Percentiles rank a stretch among this genome's conserved stretches.
Evolutionary conservation across 2,329 filamentous ascomycete species (phyloP).

Genomic region (Cladophialophora exuberans): DNA sequence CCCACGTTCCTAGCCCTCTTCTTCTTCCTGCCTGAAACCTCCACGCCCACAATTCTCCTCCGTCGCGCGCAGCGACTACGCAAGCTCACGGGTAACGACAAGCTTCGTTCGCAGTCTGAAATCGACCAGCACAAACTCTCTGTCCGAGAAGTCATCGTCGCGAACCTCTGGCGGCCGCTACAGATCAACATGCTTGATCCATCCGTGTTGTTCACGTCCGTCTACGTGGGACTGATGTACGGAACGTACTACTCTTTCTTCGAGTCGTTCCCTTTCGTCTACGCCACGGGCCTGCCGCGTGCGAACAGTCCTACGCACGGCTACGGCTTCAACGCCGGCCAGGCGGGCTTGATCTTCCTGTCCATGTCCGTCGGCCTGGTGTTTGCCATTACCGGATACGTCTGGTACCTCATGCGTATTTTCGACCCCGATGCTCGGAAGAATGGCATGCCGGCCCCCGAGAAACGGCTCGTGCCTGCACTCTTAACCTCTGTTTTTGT

Average conservation of each 20-base stretch:
- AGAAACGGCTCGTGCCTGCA: too few relatives aligned
- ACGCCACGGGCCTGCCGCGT: too few relatives aligned
- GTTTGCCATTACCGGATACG: too few relatives aligned
- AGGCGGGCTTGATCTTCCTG: too few relatives aligned
- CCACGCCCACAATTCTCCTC: slow-evolving; percentile 21
- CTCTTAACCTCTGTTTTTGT: too few relatives aligned
- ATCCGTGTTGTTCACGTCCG: slow-evolving; percentile 61
- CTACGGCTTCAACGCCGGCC: too few relatives aligned
- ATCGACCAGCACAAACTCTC: slow-evolving; percentile 62
- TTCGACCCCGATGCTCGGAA: too few relatives aligned
- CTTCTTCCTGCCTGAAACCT: slow-evolving; percentile 38
- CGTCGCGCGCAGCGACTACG: slow-evolving; percentile 21
- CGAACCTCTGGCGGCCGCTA: slow-evolving; percentile 58
- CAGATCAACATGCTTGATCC: slow-evolving; percentile 65
- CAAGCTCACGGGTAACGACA: slow-evolving; percentile 45
- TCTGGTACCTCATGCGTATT: too few relatives aligned
- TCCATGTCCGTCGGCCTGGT: too few relatives aligned
- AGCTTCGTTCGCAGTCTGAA: slow-evolving; percentile 64
- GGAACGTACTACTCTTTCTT: slow-evolving; percentile 53
- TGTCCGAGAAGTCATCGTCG: slow-evolving; percentile 57
- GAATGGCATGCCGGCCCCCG: too few relatives aligned
- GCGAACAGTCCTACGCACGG: too few relatives aligned
- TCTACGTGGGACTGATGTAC: slow-evolving; percentile 64
- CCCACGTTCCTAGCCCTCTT: slow-evolving; percentile 56
- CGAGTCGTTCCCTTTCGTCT: too few relatives aligned